Conservation (phyloP, 805 yeast species). For the Sungouiella blattae region DNA sequence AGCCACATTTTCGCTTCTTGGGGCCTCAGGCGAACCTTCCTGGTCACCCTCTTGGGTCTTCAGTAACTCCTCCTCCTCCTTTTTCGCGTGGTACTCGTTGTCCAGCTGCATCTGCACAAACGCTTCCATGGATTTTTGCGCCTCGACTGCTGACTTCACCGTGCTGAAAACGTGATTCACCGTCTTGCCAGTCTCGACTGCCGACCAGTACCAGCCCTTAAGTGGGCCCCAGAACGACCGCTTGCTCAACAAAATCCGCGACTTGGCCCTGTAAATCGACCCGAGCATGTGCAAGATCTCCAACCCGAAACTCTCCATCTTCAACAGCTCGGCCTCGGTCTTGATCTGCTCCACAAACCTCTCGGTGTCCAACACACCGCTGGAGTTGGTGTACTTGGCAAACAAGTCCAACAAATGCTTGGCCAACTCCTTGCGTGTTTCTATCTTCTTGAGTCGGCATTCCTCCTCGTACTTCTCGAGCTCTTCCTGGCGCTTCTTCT, state of each 20-base stretch:
- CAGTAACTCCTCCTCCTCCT: slow-evolving; percentile 35
- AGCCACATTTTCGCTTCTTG: slow-evolving; percentile 4
- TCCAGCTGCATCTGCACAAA: slow-evolving; percentile 63
- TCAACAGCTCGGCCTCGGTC: slow-evolving; percentile 79
- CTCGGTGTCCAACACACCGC: slow-evolving; percentile 42
- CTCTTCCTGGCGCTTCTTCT: slow-evolving; percentile 45
- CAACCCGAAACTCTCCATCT: slow-evolving; percentile 81
- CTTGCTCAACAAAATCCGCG: slow-evolving; percentile 60
- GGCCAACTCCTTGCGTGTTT: slow-evolving; percentile 59
- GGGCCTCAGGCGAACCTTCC: slow-evolving; percentile 5
- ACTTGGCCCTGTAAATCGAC: slow-evolving; percentile 61
- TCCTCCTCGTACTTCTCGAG: slow-evolving; percentile 73
- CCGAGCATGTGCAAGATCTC: slow-evolving; percentile 79
- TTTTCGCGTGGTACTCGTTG: slow-evolving; percentile 40
- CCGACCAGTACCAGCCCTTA: slow-evolving; percentile 65
- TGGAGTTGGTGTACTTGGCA: slow-evolving; percentile 42
- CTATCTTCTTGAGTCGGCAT: slow-evolving; percentile 61
- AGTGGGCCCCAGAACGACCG: slow-evolving; percentile 56
- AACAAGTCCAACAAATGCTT: slow-evolving; percentile 49
- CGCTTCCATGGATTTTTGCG: slow-evolving; percentile 75
- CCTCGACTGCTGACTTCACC: slow-evolving; percentile 71
- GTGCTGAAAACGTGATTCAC: slow-evolving; percentile 71
- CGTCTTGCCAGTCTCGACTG: slow-evolving; percentile 71
- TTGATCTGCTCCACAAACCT: slow-evolving; percentile 58
- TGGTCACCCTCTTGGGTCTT: slow-evolving; percentile 12